Evolutionary conservation across 1,284 basidiomycete species (phyloP).

Genomic region (Trichosporon sp.): DNA sequence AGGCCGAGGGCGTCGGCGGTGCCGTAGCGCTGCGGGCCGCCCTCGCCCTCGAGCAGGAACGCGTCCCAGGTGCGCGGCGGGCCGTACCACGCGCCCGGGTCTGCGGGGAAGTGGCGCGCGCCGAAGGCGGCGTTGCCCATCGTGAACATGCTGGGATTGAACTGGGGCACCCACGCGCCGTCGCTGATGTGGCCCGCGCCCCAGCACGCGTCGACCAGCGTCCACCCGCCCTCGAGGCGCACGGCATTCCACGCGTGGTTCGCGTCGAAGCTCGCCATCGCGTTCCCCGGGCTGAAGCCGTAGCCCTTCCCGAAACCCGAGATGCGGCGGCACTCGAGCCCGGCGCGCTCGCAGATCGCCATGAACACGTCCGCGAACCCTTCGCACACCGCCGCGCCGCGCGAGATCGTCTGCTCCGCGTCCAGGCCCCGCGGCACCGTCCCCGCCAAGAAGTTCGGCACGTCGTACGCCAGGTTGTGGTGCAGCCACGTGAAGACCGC

Average conservation of each 20-base stretch:
- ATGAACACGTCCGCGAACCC: conserved; percentile 15
- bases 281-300: conserved; percentile 2
- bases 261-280: background rate
- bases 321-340: conserved; percentile 7
- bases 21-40: background rate
- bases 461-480: conserved; percentile 20
- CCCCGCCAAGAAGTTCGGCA: conserved; percentile 9
- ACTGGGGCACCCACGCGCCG: background rate
- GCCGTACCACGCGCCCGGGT: background rate
- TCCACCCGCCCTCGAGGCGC: conserved; percentile 16
- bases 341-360: conserved; percentile 6
- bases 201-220: conserved; percentile 22
- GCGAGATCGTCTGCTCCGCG: conserved; percentile 8
- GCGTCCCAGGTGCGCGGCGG: conserved; percentile 6
- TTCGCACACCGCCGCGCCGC: conserved; percentile 17
- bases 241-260: conserved; percentile 21
- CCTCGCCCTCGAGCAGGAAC: conserved; percentile 6
- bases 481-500: conserved; percentile 22
- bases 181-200: conserved; percentile 11
- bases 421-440: conserved; percentile 8
- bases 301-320: conserved; percentile 16
- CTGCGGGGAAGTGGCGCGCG: conserved; percentile 8
- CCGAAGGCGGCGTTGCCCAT: conserved; percentile 14
- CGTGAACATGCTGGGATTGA: conserved; percentile 8
- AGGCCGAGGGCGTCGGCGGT: background rate